Evolutionary conservation across 345 rosid genomes (phyloP).

Genomic region (Kernera saxatilis): DNA sequence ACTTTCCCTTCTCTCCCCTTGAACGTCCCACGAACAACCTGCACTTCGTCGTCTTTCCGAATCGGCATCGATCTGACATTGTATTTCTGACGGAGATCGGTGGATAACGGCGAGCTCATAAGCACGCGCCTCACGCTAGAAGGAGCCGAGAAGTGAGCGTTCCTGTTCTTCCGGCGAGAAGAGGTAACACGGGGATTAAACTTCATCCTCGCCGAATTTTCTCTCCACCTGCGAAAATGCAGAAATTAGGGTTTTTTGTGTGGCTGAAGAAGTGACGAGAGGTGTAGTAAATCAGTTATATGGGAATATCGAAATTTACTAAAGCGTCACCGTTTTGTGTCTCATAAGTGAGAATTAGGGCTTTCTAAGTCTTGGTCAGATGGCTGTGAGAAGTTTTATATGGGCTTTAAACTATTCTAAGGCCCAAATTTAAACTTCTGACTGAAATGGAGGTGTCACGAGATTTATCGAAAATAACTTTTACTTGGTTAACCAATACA

Average conservation of each 20-base stretch:
- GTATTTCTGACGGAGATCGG: constrained; percentile 61
- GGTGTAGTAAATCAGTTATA: background rate
- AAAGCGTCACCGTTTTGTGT: background rate
- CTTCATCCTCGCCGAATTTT: constrained; percentile 41
- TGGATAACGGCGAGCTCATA: constrained; percentile 60
- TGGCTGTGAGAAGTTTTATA: background rate
- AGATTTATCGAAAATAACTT: too few relatives aligned
- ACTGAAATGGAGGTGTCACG: background rate
- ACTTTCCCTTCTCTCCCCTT: constrained; percentile 74
- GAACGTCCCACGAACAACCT: constrained; percentile 62
- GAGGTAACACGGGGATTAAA: constrained; percentile 57
- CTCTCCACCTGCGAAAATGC: background rate
- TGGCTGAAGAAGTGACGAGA: background rate
- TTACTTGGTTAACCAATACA: too few relatives aligned
- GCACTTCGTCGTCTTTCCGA: constrained; percentile 68
- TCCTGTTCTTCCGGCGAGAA: constrained; percentile 67
- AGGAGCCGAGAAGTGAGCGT: constrained; percentile 67
- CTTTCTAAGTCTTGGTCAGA: background rate
- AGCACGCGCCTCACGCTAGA: constrained; percentile 58
- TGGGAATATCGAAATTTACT: background rate
- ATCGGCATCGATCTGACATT: constrained; percentile 66
- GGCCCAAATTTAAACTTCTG: background rate
- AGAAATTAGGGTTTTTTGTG: constrained; percentile 13
- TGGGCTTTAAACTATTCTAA: background rate
- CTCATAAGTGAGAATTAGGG: background rate